Evolutionary conservation across 345 rosid genomes (phyloP).

Genomic region (Hypericum perforatum): DNA sequence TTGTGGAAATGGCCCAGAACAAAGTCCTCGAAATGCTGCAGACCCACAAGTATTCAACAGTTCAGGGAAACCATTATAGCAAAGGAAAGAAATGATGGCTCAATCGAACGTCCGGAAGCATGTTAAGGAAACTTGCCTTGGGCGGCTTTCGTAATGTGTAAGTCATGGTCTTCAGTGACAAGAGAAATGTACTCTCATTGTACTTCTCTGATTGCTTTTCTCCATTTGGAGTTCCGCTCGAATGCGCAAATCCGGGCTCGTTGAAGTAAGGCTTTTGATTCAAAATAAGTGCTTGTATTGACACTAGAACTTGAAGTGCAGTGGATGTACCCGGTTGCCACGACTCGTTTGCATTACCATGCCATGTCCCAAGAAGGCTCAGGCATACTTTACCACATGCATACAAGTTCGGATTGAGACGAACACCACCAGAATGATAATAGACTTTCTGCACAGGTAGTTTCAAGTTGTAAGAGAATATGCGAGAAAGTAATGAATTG

Average conservation of each 20-base stretch:
- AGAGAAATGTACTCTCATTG: conserved; percentile 54
- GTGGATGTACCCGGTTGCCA: conserved; percentile 79
- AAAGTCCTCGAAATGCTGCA: conserved; percentile 74
- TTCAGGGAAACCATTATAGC: too few species aligned
- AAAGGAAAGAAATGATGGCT: not conserved
- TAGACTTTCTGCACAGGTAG: conserved; percentile 44
- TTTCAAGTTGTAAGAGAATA: conserved; percentile 10
- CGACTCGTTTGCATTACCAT: conserved; percentile 56
- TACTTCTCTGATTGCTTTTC: conserved; percentile 40
- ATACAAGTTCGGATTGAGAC: conserved; percentile 83
- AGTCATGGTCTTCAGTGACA: conserved; percentile 63
- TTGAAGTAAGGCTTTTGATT: conserved; percentile 76
- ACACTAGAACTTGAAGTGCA: conserved; percentile 81
- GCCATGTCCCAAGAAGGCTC: conserved; percentile 94
- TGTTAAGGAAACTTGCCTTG: conserved; percentile 38
- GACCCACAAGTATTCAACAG: not conserved
- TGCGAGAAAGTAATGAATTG: too few species aligned
- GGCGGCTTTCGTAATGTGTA: conserved; percentile 71
- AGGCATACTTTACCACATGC: conserved; percentile 74
- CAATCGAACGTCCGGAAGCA: not conserved
- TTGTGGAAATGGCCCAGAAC: conserved; percentile 62
- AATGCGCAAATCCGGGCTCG: conserved; percentile 63
- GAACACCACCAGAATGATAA: conserved; percentile 75
- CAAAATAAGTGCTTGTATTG: conserved; percentile 86
- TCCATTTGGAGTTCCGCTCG: conserved; percentile 38